Conservation (phyloP, 352 stramenopile species). For the Pythium pyrilobum region DNA sequence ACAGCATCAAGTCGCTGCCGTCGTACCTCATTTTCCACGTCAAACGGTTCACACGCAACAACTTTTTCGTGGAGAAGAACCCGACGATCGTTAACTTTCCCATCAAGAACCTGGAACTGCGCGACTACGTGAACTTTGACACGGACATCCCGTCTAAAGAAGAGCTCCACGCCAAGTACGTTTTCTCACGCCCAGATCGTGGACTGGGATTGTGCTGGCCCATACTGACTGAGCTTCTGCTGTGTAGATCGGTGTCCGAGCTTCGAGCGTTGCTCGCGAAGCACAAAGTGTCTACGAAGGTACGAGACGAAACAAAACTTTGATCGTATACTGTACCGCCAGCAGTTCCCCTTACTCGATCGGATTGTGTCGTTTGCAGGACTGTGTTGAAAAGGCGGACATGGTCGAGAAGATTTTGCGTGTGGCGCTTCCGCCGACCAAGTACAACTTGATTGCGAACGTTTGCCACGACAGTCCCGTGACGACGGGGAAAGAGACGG, state of each 20-base stretch:
- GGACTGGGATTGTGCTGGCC: no score
- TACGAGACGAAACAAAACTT: no score
- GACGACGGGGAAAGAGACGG: constrained; percentile 88
- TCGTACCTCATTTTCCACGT: constrained; percentile 97
- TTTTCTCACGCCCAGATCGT: no score
- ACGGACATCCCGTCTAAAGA: constrained; percentile 41
- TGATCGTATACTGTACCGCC: neutral
- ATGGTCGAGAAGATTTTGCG: constrained; percentile 61
- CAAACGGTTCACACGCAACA: constrained; percentile 97
- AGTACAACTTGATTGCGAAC: constrained; percentile 98
- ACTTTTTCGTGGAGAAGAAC: constrained; percentile 99
- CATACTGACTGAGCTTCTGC: no score
- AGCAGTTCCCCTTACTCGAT: neutral
- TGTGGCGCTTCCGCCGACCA: constrained; percentile 53
- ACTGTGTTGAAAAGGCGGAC: constrained; percentile 77
- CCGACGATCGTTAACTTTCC: constrained; percentile 99
- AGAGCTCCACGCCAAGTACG: constrained; percentile 36
- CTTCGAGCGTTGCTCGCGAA: constrained; percentile 9
- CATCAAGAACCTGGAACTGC: constrained; percentile 98
- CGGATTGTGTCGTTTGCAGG: constrained; percentile 20
- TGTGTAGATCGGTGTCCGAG: constrained; percentile 3
- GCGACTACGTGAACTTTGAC: constrained; percentile 77
- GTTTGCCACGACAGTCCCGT: constrained; percentile 96
- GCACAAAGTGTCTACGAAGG: constrained; percentile 9
- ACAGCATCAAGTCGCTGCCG: constrained; percentile 91